phyloP scores from a whole-genome alignment of 148 eudicot species.

The Rhododendron ferrugineum region DNA sequence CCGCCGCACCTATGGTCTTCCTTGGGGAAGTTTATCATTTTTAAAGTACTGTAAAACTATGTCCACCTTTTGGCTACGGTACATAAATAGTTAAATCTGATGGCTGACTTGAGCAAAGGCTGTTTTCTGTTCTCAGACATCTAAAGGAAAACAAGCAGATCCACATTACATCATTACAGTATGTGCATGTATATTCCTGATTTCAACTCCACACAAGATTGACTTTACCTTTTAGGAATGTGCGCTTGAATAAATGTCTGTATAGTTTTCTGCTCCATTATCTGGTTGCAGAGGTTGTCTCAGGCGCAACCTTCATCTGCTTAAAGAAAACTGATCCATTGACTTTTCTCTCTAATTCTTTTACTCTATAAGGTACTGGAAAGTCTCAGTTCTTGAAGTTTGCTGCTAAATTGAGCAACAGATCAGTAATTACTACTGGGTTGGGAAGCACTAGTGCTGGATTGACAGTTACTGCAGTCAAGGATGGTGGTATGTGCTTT shows the following conservation, averaged over 20 bases:
- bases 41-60: neutral
- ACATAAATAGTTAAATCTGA: neutral
- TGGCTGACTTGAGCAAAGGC: neutral
- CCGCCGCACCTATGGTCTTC: neutral
- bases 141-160: neutral
- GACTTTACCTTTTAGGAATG: neutral
- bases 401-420: constrained; percentile 81
- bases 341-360: neutral
- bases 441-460: constrained; percentile 98
- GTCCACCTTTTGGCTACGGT: neutral
- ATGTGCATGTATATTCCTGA: neutral
- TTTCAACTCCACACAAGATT: neutral
- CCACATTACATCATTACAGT: neutral
- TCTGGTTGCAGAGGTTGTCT: neutral
- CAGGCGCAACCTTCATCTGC: neutral
- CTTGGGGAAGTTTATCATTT: neutral
- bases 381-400: constrained; percentile 89
- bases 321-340: neutral
- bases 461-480: constrained; percentile 92
- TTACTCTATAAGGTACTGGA: constrained; percentile 49
- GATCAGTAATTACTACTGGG: constrained; percentile 93
- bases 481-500: constrained; percentile 57
- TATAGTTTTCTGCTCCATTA: neutral
- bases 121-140: neutral
- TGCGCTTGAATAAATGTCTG: neutral